These are phyloP conservation scores for Theobroma cacao DNA, from an alignment of 345 rosid genomes.

Conservation along the genomic window DNA sequence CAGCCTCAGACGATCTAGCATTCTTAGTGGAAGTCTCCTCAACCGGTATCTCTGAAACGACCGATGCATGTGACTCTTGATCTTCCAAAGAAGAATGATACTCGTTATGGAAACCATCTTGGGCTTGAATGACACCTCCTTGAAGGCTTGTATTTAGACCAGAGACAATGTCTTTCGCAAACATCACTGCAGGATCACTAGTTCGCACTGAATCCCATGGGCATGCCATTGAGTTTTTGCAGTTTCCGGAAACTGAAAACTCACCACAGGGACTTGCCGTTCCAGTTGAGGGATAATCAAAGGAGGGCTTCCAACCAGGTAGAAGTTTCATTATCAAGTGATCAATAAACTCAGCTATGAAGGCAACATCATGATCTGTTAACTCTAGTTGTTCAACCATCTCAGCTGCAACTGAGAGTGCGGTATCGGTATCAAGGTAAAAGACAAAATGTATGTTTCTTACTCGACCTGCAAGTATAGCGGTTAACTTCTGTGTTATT, in stretches of 20 bases:
- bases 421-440: conserved; percentile 72
- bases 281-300: conserved; percentile 22
- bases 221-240: conserved; percentile 16
- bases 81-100: conserved; percentile 33
- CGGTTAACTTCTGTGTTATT: neutral
- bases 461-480: conserved; percentile 40
- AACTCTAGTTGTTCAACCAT: conserved; percentile 82
- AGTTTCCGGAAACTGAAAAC: conserved; percentile 19
- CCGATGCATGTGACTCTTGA: conserved; percentile 37
- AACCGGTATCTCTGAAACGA: conserved; percentile 29
- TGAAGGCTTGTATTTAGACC: conserved; percentile 7
- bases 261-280: conserved; percentile 18
- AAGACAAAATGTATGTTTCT: conserved; percentile 67
- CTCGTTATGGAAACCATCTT: conserved; percentile 12
- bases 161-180: conserved; percentile 14
- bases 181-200: conserved; percentile 15
- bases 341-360: conserved; percentile 71
- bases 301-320: conserved; percentile 46
- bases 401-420: conserved; percentile 62
- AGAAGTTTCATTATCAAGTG: conserved; percentile 51
- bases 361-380: conserved; percentile 59
- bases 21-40: conserved; percentile 33
- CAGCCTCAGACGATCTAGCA: conserved; percentile 23
- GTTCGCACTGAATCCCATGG: conserved; percentile 32
- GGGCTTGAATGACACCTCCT: conserved; percentile 20